Base-by-base conservation (phyloP, 495 filamentous ascomycete species). In the Xylaria bambusicola region DNA sequence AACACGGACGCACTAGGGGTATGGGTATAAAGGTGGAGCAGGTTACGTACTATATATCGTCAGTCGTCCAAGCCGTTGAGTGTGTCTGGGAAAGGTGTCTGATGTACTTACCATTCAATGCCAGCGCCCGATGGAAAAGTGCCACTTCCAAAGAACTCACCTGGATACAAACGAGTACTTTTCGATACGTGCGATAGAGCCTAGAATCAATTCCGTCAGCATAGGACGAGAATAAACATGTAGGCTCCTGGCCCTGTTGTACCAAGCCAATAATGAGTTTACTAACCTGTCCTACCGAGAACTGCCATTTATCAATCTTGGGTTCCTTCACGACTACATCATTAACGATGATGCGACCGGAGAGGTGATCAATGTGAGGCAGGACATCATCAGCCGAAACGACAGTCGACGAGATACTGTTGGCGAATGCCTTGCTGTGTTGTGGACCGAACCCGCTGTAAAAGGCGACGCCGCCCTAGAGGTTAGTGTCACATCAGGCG, bases 121-220 rank as follows among this genome's bases (percentile, higher is more conserved):
- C 58, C 58, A 31, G 58, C 58, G 17, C 58, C 58, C 2, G 38
- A 7, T 1, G 58, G 58, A 24, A 61, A 55, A 9, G 58, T 61
- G 17, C 58, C 58, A 41, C 58, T 61, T 12, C 58, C 58, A 17
- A 61, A 61, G 12, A 61, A 61, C 50, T 61, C 58, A 24, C 58
- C 58, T n/a, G 58, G 58, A 26, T 61, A 61, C 33, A 61, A 40
- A 15, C 33, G 42, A 9, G 58, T 61, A 10, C 51, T 40, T 35
- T 56, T 44, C 27, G 58, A 61, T 0, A 61, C 58, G 12, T 61
- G 58, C 7, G 58, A 31, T 6, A 61, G 21, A n/a, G 58, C 58
- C 58, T 61, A 33, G 1, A 13, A 26, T 2, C 35, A 26, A 40
- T 10, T 20, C 41, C 1, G 35, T 52, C 33, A 61, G 58, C 26